These are phyloP conservation scores for Trebouxia sp. DNA, from an alignment of 139 green algal species.

Conservation along the genomic window DNA sequence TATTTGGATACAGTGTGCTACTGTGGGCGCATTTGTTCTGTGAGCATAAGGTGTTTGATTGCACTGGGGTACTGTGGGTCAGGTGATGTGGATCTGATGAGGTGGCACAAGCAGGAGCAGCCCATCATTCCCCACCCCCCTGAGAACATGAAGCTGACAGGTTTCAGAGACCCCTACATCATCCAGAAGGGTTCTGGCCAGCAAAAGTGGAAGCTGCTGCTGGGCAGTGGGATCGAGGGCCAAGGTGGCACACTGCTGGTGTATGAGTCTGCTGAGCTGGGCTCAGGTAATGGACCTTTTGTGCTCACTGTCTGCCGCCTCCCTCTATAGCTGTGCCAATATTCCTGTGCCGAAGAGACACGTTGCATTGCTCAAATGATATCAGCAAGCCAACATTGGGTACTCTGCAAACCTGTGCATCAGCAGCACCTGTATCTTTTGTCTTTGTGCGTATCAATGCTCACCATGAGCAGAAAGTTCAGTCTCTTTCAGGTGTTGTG, in stretches of 20 bases:
- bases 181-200: conserved; percentile 13
- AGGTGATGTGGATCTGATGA: conserved; percentile 31
- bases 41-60: too few relatives aligned
- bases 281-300: background rate
- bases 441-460: too few relatives aligned
- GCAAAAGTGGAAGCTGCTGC: conserved; percentile 42
- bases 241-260: conserved; percentile 54
- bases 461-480: too few relatives aligned
- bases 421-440: too few relatives aligned
- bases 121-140: conserved; percentile 34
- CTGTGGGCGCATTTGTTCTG: background rate
- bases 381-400: too few relatives aligned
- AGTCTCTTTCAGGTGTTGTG: too few relatives aligned
- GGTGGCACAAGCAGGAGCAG: conserved; percentile 37
- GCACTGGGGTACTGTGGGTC: background rate
- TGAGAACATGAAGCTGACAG: conserved; percentile 24
- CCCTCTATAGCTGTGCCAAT: too few relatives aligned
- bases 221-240: conserved; percentile 53
- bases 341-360: too few relatives aligned
- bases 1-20: too few relatives aligned
- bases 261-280: conserved; percentile 40
- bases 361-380: too few relatives aligned
- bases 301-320: too few relatives aligned
- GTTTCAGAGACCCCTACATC: conserved; percentile 45
- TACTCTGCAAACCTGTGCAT: too few relatives aligned